phyloP scores from a whole-genome alignment of 148 eudicot genomes.

The Nepenthes gracilis region DNA sequence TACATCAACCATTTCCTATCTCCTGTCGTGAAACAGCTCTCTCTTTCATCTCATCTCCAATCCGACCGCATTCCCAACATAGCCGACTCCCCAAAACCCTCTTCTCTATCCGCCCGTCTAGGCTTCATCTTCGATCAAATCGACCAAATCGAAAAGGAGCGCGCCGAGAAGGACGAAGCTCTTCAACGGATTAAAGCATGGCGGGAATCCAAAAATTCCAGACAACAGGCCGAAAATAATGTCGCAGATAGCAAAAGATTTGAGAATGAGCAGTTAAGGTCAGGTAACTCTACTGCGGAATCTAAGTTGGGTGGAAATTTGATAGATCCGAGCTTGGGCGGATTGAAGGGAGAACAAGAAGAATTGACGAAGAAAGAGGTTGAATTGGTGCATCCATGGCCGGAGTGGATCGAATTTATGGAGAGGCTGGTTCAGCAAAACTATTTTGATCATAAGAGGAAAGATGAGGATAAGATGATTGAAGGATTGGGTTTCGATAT shows the following conservation, averaged over 20 bases:
- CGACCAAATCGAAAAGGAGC: slow-evolving; percentile 66
- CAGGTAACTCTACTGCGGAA: too few relatives aligned
- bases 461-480: slow-evolving; percentile 36
- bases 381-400: slow-evolving; percentile 8
- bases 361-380: slow-evolving; percentile 16
- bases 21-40: slow-evolving; percentile 10
- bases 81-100: slow-evolving; percentile 29
- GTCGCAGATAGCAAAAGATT: background rate
- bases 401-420: background rate
- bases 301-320: too few relatives aligned
- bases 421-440: too few relatives aligned
- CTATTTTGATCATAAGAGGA: too few relatives aligned
- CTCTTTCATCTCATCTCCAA: slow-evolving; percentile 13
- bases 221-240: slow-evolving; percentile 1
- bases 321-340: too few relatives aligned
- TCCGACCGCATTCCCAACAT: slow-evolving; percentile 3
- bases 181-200: slow-evolving; percentile 77
- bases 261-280: background rate
- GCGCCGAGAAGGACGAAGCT: slow-evolving; percentile 61
- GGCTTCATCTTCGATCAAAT: slow-evolving; percentile 95
- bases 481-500: slow-evolving; percentile 42
- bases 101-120: slow-evolving; percentile 69
- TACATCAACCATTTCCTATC: too few relatives aligned
- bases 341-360: background rate
- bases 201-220: slow-evolving; percentile 59